Evolutionary conservation across 208 protist genomes (phyloP), one percentile per base, ranked within the genome.

Genomic region (Wallacemonas collosoma): DNA sequence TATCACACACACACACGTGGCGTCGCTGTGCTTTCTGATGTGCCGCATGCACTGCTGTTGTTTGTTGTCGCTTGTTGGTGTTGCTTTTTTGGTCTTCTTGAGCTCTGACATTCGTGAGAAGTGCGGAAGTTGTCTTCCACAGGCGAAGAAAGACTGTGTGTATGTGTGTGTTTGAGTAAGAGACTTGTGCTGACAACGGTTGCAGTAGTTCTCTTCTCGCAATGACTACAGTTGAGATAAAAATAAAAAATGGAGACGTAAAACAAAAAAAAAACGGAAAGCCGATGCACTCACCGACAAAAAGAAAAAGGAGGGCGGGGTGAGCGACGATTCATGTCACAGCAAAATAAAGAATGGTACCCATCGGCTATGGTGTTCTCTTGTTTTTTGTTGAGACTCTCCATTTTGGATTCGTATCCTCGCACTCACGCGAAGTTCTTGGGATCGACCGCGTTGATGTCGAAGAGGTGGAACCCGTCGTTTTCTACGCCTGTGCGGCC

Each of bases 401-500:
- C 26, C 26, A 26, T 26, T 26, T 26, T 26, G 26, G 26, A 39
- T 26, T 36, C 12, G 51, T 51, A 15, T 71, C 14, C 15, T 7
- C 15, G 35, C 15, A 8, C n/a, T 58, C 62, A 65, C 3, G 17
- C 50, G 64, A 78, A 85, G 78, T 88, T 81, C 63, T 67, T 54
- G 5, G 66, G 71, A 55, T 91, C 79, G n/a, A 85, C 73, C 7
- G 66, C 50, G 36, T n/a, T 50, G 41, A 79, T 14, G 36, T 93
- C 83, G 56, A 84, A 90, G 2, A 82, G n/a, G 76, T 93, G 81
- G 64, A 80, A 86, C 48, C 88, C 91, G 2, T 68, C 67, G 35
- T 80, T 50, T 45, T 69, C 48, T 2, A 83, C 66, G 44, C 70
- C 54, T 5, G 60, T 65, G 60, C 60, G 60, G 41, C 91, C 91